phyloP scores from a whole-genome alignment of 148 eudicot genomes.

The Polygonum aviculare region DNA sequence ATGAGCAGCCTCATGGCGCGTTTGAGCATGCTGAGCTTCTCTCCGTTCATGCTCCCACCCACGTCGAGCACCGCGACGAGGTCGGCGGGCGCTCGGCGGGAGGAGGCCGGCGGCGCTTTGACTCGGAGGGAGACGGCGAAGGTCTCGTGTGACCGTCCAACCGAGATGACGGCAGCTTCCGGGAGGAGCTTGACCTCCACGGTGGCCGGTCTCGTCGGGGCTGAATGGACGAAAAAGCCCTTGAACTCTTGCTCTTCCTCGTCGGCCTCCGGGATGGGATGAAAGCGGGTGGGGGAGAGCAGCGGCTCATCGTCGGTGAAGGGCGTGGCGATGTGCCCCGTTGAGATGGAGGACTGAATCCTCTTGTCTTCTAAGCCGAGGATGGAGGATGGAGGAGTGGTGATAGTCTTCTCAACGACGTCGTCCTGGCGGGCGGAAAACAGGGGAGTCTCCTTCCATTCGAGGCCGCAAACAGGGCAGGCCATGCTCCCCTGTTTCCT shows the following conservation, averaged over 20 bases:
- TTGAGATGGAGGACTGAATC: constrained; percentile 16
- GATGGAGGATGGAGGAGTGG: not conserved
- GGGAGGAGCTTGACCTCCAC: constrained; percentile 43
- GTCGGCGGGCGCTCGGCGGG: constrained; percentile 70
- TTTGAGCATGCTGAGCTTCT: constrained; percentile 33
- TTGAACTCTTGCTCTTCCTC: constrained; percentile 55
- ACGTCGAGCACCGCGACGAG: constrained; percentile 73
- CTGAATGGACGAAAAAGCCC: constrained; percentile 42
- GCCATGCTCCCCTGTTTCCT: constrained; percentile 28
- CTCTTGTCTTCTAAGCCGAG: constrained; percentile 15
- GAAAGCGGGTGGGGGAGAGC: constrained; percentile 53
- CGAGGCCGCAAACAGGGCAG: constrained; percentile 62
- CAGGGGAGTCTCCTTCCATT: constrained; percentile 64
- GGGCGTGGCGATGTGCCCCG: too few species aligned
- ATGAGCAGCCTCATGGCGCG: constrained; percentile 52
- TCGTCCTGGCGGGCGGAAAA: constrained; percentile 20
- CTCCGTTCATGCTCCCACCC: constrained; percentile 37
- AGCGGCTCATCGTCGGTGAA: constrained; percentile 75
- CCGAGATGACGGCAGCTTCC: constrained; percentile 67
- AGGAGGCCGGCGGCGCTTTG: constrained; percentile 37
- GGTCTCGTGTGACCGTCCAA: constrained; percentile 51
- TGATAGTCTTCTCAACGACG: constrained; percentile 4
- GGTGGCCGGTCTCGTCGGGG: not conserved
- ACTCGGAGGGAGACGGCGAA: constrained; percentile 47
- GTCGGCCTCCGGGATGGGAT: constrained; percentile 57